Evolutionary conservation across 148 eudicot genomes (phyloP), one percentile per base, ranked within the genome.

Genomic region (Diospyros kaki): DNA sequence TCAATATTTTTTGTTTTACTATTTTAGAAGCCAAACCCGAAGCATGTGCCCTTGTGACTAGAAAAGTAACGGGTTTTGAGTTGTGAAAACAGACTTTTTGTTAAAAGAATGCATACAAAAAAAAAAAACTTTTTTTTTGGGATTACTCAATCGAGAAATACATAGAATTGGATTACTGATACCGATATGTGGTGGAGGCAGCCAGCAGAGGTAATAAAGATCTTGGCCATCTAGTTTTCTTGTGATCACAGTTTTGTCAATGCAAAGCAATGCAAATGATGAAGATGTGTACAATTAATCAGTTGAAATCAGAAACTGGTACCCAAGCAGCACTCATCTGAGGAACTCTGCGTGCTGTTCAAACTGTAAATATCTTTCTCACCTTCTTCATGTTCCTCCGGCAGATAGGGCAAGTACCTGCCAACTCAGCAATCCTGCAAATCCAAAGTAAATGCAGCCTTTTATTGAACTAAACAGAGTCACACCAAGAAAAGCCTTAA

Each of bases 381-480:
- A 91, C 91, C 82, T 89, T 89, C 91, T 89, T 93, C 77, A 89
- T 84, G 75, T 68, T 86, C 81, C 88, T 86, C 9, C 91, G 92
- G 66, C 97, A 93, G 75, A 93, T 89, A 9, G 97, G 97, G 77
- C 98, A 93, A 73, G 75, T 87, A 48, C 92, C 90, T 4, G 87
- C 87, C 77, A 83, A 83, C 75, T 91, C 94, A 2, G 86, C 89
- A 64, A 89, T 84, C 86, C 97, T 93, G 91, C 74, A 82, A 58
- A 78, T 45, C 18, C 72, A 77, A 56, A 41, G 45, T 15, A 43
- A 28, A 38, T 73, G 28, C 58, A 52, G 41, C 55, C 70, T 70
- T 14, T 46, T 15, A 41, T n/a, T 48, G 52, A 3, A 58, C 48
- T 41, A 7, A 38, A 43, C 28, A 12, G 18, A 39, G 73, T n/a